Base-by-base conservation (phyloP, 441 rosid species). In the Bocquillonia castaneifolia region DNA sequence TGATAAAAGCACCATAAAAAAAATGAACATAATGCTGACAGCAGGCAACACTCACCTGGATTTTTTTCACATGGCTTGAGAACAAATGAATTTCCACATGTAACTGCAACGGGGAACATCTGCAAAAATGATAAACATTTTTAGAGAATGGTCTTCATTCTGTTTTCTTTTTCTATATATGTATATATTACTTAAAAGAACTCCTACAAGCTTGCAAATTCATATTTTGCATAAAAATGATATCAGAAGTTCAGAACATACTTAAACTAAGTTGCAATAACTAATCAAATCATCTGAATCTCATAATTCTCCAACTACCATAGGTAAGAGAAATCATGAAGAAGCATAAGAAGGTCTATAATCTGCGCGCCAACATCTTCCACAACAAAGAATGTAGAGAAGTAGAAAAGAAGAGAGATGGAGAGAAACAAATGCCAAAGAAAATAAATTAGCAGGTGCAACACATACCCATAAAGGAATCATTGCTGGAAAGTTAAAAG, bases 391-490 rank as follows among this genome's bases (percentile, higher is more conserved):
- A 28, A 58, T 58, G 53, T 15, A 51, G 53, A 20, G 36, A 34
- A 18, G 32, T 3, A 14, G 58, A 57, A 6, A 25, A 36, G n/a
- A 20, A 59, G 26, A 67, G 54, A 25, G 23, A 71, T 7, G 26
- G 29, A 61, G 23, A 71, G 22, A 34, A 66, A 57, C 20, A 59
- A 64, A 37, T 32, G 44, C 26, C 31, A 53, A 52, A 48, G 26
- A 56, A 51, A 69, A 62, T 40, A 70, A 66, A 54, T 14, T 13
- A 69, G 51, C 45, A 54, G 34, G 20, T 53, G 17, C 14, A 1
- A 59, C 58, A 69, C 82, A 67, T 77, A 85, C 88, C 89, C 83
- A 85, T 70, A 83, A 73, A 54, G 89, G 84, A 74, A 71, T 71
- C 74, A 76, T 79, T 6, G 88, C 81, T 36, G 86, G 82, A 57